Percentiles rank a stretch among this genome's conserved stretches.
Evolutionary conservation across 73 alveolate species (phyloP).

Genomic region (Symbiodinium natans): DNA sequence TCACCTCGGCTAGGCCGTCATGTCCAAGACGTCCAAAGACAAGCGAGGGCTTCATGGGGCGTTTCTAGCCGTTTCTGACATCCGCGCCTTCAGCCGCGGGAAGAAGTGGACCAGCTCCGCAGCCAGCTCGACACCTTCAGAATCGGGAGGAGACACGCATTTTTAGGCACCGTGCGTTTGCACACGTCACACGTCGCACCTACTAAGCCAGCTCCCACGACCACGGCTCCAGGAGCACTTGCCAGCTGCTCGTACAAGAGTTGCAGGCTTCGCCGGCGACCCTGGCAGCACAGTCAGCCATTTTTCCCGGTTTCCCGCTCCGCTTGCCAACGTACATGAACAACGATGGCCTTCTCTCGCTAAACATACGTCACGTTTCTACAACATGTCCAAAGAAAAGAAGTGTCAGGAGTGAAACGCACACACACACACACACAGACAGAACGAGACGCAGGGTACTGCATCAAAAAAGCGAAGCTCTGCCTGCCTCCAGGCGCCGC

Average conservation of each 20-base stretch:
- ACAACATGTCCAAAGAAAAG: too few species aligned
- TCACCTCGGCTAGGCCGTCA: background rate
- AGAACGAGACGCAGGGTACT: too few species aligned
- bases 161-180: background rate
- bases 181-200: background rate
- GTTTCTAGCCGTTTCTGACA: background rate
- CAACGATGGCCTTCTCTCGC: background rate
- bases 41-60: too few species aligned
- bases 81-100: background rate
- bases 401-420: too few species aligned
- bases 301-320: background rate
- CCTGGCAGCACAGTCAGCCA: background rate
- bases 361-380: too few species aligned
- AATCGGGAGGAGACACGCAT: background rate
- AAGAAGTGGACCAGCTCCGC: background rate
- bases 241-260: background rate
- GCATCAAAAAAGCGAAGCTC: too few species aligned
- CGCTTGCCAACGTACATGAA: background rate
- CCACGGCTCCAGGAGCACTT: background rate
- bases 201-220: conserved; percentile 11
- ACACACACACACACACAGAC: too few species aligned
- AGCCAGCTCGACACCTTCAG: conserved; percentile 9
- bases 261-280: background rate
- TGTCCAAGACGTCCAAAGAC: background rate
- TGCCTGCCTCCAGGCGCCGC: background rate